A percentile compares a stretch with the other conserved stretches of the same genome.
Conservation (phyloP, 768 basidiomycete genomes). For the Leccinellum albellum region DNA sequence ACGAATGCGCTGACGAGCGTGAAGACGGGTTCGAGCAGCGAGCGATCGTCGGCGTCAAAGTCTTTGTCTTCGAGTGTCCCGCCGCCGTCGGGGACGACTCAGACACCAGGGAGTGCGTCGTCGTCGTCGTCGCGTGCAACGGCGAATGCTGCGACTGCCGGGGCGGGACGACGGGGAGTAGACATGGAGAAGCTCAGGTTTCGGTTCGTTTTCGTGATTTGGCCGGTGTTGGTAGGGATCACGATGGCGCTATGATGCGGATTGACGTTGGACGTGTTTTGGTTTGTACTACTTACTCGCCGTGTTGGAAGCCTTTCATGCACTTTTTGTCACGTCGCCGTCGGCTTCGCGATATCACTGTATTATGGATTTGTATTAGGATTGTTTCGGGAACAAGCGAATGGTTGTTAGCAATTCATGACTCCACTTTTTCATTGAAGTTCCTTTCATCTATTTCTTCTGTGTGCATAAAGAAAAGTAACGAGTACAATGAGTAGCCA, state of each 20-base stretch:
- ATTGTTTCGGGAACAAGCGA: no score
- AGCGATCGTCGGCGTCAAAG: neutral
- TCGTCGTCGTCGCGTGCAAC: constrained; percentile 4
- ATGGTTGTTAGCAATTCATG: no score
- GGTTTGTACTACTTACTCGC: neutral
- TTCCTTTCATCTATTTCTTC: no score
- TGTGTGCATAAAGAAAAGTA: no score
- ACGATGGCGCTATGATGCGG: constrained; percentile 45
- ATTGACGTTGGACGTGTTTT: neutral
- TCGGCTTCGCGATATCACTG: neutral
- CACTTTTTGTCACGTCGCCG: neutral
- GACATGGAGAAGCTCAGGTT: constrained; percentile 41
- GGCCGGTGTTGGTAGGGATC: constrained; percentile 55
- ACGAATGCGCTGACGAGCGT: neutral
- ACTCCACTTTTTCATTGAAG: no score
- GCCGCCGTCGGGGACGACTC: constrained; percentile 8
- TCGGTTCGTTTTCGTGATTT: constrained; percentile 47
- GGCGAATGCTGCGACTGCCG: constrained; percentile 11
- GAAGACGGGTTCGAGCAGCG: neutral
- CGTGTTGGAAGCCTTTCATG: neutral
- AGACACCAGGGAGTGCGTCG: neutral
- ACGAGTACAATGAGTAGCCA: no score
- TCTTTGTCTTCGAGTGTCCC: constrained; percentile 6
- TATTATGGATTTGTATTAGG: neutral
- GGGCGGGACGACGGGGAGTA: constrained; percentile 15